Conservation (phyloP, 169 alveolate genomes). For the Plasmodium gonderi region DNA sequence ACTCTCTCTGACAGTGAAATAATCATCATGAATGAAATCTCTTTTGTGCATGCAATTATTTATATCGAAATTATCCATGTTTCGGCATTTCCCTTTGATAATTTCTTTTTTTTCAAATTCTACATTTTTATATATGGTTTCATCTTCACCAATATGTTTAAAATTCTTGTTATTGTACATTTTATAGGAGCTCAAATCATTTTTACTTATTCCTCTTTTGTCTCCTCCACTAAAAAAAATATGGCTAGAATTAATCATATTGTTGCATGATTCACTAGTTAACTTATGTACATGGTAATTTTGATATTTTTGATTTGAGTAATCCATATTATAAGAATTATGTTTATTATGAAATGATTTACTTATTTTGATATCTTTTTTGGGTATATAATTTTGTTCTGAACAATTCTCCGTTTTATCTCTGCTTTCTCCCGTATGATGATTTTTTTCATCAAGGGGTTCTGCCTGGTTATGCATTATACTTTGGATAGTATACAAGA, state of each 20-base stretch:
- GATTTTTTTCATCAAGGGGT: not conserved
- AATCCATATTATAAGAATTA: not conserved
- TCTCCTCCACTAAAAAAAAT: not conserved
- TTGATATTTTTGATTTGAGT: not conserved
- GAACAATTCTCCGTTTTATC: not conserved
- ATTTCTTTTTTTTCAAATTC: constrained; percentile 20
- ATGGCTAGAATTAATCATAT: constrained; percentile 10
- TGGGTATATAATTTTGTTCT: not conserved
- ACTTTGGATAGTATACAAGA: constrained; percentile 25
- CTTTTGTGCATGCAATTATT: constrained; percentile 8
- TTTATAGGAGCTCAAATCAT: constrained; percentile 15
- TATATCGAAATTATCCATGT: not conserved
- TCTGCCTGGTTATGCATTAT: not conserved
- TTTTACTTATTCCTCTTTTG: constrained; percentile 10
- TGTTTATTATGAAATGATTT: not conserved
- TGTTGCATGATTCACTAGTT: not conserved
- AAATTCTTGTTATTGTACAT: constrained; percentile 3
- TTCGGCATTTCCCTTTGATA: not conserved
- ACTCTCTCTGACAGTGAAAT: not conserved
- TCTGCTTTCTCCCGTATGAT: not conserved
- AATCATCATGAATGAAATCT: not conserved
- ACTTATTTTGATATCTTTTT: not conserved
- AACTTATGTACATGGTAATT: not conserved
- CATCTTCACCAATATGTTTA: not conserved
- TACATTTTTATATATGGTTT: not conserved